Evolutionary conservation across 2,329 filamentous ascomycete species (phyloP).

Genomic region (Colletotrichum agaves): DNA sequence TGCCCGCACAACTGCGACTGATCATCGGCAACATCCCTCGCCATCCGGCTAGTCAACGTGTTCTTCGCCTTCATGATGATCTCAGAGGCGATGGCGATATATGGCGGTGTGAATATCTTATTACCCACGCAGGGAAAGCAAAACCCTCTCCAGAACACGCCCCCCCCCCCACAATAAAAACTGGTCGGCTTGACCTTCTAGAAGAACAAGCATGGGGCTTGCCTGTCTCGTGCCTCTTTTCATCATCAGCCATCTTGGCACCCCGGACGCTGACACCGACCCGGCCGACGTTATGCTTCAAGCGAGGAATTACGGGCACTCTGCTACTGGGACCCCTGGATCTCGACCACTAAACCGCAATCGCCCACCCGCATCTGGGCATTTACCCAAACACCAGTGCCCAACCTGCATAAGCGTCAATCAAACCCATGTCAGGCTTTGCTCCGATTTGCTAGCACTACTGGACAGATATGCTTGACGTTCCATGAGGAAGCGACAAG

Average conservation of each 20-base stretch:
- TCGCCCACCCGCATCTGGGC: constrained; percentile 29
- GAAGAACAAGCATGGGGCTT: constrained; percentile 24
- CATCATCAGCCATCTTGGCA: constrained; percentile 15
- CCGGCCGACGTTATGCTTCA: constrained; percentile 27
- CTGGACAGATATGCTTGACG: constrained; percentile 21
- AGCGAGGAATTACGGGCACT: constrained; percentile 15
- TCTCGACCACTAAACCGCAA: constrained; percentile 31
- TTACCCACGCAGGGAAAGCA: constrained; percentile 1
- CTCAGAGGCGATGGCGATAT: neutral
- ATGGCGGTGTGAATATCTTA: constrained; percentile 32
- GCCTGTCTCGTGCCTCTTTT: constrained; percentile 21
- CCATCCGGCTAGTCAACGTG: constrained; percentile 13
- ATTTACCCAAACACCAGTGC: constrained; percentile 30
- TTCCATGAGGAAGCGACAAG: constrained; percentile 5
- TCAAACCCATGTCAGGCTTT: constrained; percentile 27
- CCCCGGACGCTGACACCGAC: constrained; percentile 4
- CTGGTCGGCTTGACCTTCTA: constrained; percentile 25
- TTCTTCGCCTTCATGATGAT: neutral
- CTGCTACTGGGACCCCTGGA: constrained; percentile 32
- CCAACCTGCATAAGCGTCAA: constrained; percentile 37
- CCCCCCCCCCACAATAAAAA: too few species aligned
- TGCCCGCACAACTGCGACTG: neutral
- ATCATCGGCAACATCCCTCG: neutral
- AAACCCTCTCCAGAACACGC: too few species aligned
- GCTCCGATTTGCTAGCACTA: constrained; percentile 28